phyloP scores from a whole-genome alignment of 2,329 filamentous ascomycete genomes.

The Fusarium sarcochroum region DNA sequence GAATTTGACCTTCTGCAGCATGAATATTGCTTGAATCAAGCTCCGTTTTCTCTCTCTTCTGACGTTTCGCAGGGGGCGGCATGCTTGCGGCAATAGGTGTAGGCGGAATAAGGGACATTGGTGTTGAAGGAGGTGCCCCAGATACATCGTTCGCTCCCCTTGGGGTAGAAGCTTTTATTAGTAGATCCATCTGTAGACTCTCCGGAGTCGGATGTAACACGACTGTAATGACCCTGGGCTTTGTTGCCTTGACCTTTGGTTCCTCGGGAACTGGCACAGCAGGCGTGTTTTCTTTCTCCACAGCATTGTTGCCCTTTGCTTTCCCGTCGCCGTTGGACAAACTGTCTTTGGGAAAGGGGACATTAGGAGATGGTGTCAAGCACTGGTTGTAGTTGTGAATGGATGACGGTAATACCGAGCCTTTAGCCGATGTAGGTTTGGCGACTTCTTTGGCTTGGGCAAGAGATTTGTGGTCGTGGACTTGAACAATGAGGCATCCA shows the following conservation, averaged over 20 bases:
- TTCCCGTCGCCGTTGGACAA: slow-evolving; percentile 52
- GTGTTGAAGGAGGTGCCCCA: slow-evolving; percentile 76
- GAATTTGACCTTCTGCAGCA: slow-evolving; percentile 81
- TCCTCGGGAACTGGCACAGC: slow-evolving; percentile 65
- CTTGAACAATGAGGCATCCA: slow-evolving; percentile 92
- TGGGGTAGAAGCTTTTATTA: slow-evolving; percentile 81
- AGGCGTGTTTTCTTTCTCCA: slow-evolving; percentile 67
- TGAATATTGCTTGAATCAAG: slow-evolving; percentile 81
- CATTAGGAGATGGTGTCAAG: slow-evolving; percentile 89
- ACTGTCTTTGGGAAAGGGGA: slow-evolving; percentile 77
- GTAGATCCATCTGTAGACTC: slow-evolving; percentile 81
- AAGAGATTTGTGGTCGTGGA: slow-evolving; percentile 87
- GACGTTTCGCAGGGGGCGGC: slow-evolving; percentile 74
- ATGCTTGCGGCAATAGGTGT: slow-evolving; percentile 73
- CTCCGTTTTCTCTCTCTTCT: slow-evolving; percentile 80
- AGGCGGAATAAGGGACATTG: slow-evolving; percentile 70
- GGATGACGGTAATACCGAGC: slow-evolving; percentile 79
- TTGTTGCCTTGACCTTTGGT: slow-evolving; percentile 49
- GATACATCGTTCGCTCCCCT: slow-evolving; percentile 59
- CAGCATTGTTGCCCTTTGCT: slow-evolving; percentile 44
- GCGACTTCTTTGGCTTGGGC: slow-evolving; percentile 72
- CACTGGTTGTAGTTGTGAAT: slow-evolving; percentile 94
- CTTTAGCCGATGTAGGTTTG: slow-evolving; percentile 66
- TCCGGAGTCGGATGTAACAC: slow-evolving; percentile 89
- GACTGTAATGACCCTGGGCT: slow-evolving; percentile 79